These are phyloP conservation scores for Dactylella cylindrospora DNA, from an alignment of 2,329 filamentous ascomycete genomes.

Conservation along the genomic window DNA sequence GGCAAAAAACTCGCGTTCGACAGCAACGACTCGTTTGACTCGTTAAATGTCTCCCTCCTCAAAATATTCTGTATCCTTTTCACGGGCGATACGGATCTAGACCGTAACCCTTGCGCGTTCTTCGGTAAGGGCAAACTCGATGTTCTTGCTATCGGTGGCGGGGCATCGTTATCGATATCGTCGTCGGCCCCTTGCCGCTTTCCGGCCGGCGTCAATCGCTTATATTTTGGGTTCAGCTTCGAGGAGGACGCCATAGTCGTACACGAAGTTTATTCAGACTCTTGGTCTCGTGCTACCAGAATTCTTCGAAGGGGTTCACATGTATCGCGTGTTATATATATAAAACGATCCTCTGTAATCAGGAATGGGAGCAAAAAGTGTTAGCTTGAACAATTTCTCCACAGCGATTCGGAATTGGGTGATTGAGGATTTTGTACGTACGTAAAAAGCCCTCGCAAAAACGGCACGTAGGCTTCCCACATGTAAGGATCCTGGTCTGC, in stretches of 20 bases:
- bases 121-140: conserved; percentile 29
- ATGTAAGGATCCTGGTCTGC: too few relatives aligned
- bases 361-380: too few relatives aligned
- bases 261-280: too few relatives aligned
- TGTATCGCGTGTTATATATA: too few relatives aligned
- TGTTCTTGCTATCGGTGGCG: conserved; percentile 17
- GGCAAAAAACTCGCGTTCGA: conserved; percentile 40
- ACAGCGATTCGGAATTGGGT: too few relatives aligned
- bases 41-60: conserved; percentile 31
- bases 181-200: conserved; percentile 3
- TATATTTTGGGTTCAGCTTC: conserved; percentile 5
- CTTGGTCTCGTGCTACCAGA: too few relatives aligned
- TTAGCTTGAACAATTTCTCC: too few relatives aligned
- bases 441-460: too few relatives aligned
- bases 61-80: conserved; percentile 25
- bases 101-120: conserved; percentile 19
- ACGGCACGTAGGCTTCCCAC: too few relatives aligned
- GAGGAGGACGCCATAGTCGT: conserved; percentile 35
- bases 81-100: conserved; percentile 27
- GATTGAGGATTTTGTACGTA: too few relatives aligned
- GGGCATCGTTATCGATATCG: conserved; percentile 1
- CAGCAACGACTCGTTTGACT: conserved; percentile 23
- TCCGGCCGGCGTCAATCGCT: conserved; percentile 13
- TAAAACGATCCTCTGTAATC: too few relatives aligned
- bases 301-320: too few relatives aligned